phyloP scores from a whole-genome alignment of 140 eudicot species.

The Erigeron philadelphicus region DNA sequence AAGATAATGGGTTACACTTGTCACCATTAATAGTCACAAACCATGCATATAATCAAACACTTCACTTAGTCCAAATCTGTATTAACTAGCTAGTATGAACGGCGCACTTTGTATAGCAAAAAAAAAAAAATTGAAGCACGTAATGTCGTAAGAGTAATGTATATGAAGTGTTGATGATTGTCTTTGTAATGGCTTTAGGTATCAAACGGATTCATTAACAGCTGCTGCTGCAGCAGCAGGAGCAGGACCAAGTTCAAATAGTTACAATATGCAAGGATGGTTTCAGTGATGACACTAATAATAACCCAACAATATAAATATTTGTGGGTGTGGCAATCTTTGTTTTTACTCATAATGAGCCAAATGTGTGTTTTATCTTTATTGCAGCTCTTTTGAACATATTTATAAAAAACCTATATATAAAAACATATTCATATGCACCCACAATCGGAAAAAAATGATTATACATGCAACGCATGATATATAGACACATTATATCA shows the following conservation, averaged over 20 bases:
- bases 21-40: too few relatives aligned
- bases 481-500: background rate
- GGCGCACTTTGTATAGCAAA: too few relatives aligned
- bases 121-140: too few relatives aligned
- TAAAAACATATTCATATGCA: too few relatives aligned
- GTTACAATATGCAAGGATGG: slow-evolving; percentile 60
- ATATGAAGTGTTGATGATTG: background rate
- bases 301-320: background rate
- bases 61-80: too few relatives aligned
- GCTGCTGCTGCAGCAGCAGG: slow-evolving; percentile 24
- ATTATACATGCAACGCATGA: background rate
- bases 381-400: slow-evolving; percentile 21
- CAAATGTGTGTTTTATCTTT: slow-evolving; percentile 16
- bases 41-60: too few relatives aligned
- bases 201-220: slow-evolving; percentile 46
- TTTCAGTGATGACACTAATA: slow-evolving; percentile 30
- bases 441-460: too few relatives aligned
- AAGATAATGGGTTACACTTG: too few relatives aligned
- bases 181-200: slow-evolving; percentile 26
- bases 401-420: background rate
- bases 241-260: slow-evolving; percentile 71
- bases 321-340: background rate
- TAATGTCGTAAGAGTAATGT: background rate
- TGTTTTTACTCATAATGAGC: slow-evolving; percentile 23
- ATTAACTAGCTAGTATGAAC: too few relatives aligned